Evolutionary conservation across 306 rosid genomes (phyloP).

Genomic region (Luffa acutangula): DNA sequence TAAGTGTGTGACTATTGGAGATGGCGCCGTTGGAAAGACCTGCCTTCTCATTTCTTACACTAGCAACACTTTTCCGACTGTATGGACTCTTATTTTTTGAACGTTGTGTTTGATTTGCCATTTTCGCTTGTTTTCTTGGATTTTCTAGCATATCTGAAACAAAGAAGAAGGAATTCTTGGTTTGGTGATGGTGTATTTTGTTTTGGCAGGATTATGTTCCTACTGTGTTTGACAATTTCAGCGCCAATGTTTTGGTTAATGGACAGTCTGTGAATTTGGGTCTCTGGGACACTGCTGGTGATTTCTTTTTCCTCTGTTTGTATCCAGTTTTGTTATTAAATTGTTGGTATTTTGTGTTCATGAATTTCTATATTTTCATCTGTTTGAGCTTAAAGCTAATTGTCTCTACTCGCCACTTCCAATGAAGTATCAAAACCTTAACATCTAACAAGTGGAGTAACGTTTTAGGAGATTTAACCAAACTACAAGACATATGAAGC

Average conservation of each 20-base stretch:
- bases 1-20: constrained; percentile 34
- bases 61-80: constrained; percentile 36
- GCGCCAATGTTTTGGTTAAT: constrained; percentile 40
- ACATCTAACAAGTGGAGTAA: background rate
- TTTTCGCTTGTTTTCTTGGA: background rate
- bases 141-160: background rate
- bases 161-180: background rate
- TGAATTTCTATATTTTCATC: background rate
- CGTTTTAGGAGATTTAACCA: background rate
- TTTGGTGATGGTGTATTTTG: constrained; percentile 8
- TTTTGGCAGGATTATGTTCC: constrained; percentile 47
- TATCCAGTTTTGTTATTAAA: background rate
- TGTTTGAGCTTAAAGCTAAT: background rate
- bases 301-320: constrained; percentile 1
- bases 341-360: background rate
- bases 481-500: background rate
- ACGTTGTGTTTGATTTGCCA: background rate
- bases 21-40: constrained; percentile 41
- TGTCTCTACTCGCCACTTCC: background rate
- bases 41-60: constrained; percentile 38
- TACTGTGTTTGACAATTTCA: constrained; percentile 48
- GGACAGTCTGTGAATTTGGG: constrained; percentile 43
- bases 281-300: constrained; percentile 63
- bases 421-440: background rate
- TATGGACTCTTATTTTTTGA: background rate